Evolutionary conservation across 345 rosid species (phyloP), one percentile per base, ranked within the genome.

Genomic region (Luvunga scandens): DNA sequence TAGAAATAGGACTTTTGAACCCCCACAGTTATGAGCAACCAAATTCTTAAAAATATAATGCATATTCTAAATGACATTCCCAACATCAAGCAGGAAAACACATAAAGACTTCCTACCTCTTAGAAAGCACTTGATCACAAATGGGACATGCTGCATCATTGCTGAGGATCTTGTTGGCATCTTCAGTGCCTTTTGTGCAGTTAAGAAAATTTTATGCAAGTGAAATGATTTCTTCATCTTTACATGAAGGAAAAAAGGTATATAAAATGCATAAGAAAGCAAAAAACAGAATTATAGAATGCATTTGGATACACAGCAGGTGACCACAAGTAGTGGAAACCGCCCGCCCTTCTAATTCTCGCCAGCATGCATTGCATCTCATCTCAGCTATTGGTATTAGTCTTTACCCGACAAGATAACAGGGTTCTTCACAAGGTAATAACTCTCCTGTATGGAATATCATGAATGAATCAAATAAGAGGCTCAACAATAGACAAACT

Each of bases 361-460:
- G 92, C 99, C 99, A 94, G 81, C 99, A 96, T 0, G 93, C 92
- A 33, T 94, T 94, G 93, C 99, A 96, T 88, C 91, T 92, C 99
- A 96, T 96, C 71, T 87, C 84, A 82, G 75, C 83, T 81, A 78
- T 76, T 71, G 48, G 76, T 84, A 68, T 62, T 30, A 61, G 61
- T 73, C 76, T 72, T 50, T 57, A 78, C 67, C 33, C 73, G 42
- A 82, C 74, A 76, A 69, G 39, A 36, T 61, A 36, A 25, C 66
- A 57, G 45, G 45, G 25, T 80, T 55, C 75, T 65, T 27, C 59
- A 75, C 69, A 45, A 42, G 9, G 42, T 28, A 31, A 48, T 45
- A 25, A 25, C 33, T 16, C 73, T 69, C 14, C 57, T 69, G 36
- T 48, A 6, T 1, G 36, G 36, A 45, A 6, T 27, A 24, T 59